Conservation (phyloP, 495 filamentous ascomycete genomes). For the Hypoxylon lienhwacheense region DNA sequence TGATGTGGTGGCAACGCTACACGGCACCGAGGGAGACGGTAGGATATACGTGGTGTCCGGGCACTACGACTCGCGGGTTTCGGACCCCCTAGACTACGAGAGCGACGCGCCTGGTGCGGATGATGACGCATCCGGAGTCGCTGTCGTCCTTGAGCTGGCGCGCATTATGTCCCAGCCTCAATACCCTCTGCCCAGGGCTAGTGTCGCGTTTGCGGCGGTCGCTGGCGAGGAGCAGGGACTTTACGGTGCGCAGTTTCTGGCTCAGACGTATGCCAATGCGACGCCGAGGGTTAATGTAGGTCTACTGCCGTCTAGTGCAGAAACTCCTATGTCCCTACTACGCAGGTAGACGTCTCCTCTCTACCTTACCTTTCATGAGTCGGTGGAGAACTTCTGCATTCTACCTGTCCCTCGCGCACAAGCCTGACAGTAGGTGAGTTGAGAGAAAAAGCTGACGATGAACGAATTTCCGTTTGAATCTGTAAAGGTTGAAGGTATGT, state of each 20-base stretch:
- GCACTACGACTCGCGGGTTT: constrained; percentile 56
- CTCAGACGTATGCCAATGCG: constrained; percentile 50
- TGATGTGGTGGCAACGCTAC: constrained; percentile 54
- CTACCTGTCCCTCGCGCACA: no score
- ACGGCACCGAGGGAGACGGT: constrained; percentile 50
- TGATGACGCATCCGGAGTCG: constrained; percentile 50
- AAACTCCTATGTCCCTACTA: not conserved
- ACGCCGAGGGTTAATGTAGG: constrained; percentile 39
- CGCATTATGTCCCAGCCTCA: constrained; percentile 47
- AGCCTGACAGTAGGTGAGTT: no score
- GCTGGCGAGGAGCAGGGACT: constrained; percentile 58
- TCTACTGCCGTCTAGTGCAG: not conserved
- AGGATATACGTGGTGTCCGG: constrained; percentile 55
- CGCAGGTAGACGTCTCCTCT: no score
- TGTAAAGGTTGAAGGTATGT: constrained; percentile 54
- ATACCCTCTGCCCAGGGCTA: constrained; percentile 45
- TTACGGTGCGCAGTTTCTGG: constrained; percentile 51
- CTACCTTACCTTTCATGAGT: no score
- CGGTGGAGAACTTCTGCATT: no score
- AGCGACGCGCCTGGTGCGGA: constrained; percentile 57
- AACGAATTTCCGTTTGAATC: not conserved
- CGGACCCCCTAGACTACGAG: constrained; percentile 52
- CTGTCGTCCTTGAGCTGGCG: constrained; percentile 52
- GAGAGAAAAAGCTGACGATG: not conserved
- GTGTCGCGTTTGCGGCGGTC: constrained; percentile 55